phyloP scores from a whole-genome alignment of 768 basidiomycete genomes.

The Saitozyma sp. region DNA sequence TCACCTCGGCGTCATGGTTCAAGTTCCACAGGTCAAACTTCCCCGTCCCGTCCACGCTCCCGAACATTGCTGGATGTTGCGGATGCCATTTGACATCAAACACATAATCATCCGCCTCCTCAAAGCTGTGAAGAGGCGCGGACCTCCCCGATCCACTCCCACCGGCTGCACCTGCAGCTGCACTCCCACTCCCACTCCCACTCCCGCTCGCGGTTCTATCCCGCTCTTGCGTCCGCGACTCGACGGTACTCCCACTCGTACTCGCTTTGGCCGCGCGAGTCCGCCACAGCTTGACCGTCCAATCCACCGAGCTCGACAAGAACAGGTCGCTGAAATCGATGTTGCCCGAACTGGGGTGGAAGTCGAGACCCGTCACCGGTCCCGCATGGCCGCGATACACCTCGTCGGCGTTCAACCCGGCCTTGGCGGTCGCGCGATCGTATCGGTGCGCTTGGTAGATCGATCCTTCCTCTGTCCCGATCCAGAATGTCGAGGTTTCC shows the following conservation, averaged over 20 bases:
- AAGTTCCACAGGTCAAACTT: slow-evolving; percentile 98
- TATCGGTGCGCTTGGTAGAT: slow-evolving; percentile 96
- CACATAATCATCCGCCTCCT: slow-evolving; percentile 97
- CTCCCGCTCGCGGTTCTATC: neutral
- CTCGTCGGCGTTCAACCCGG: slow-evolving; percentile 88
- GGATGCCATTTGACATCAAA: slow-evolving; percentile 99
- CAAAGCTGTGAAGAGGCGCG: slow-evolving; percentile 83
- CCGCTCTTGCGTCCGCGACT: neutral
- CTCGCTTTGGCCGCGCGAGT: slow-evolving; percentile 54
- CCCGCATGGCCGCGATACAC: slow-evolving; percentile 90
- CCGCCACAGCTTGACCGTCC: slow-evolving; percentile 98
- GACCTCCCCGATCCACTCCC: neutral
- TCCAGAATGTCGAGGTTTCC: slow-evolving; percentile 95
- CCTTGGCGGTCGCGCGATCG: slow-evolving; percentile 94
- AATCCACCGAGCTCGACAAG: slow-evolving; percentile 88
- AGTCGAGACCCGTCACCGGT: slow-evolving; percentile 89
- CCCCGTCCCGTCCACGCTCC: slow-evolving; percentile 88
- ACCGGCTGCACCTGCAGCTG: slow-evolving; percentile 50
- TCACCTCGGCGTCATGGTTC: slow-evolving; percentile 92
- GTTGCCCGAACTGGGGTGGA: slow-evolving; percentile 86
- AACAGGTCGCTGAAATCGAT: slow-evolving; percentile 96
- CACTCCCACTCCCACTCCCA: neutral
- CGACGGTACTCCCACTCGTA: slow-evolving; percentile 1
- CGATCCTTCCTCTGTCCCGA: slow-evolving; percentile 97
- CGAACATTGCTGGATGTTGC: slow-evolving; percentile 88